These are phyloP conservation scores for Voacanga thouarsii DNA, from an alignment of 257 asterid species.

Conservation along the genomic window DNA sequence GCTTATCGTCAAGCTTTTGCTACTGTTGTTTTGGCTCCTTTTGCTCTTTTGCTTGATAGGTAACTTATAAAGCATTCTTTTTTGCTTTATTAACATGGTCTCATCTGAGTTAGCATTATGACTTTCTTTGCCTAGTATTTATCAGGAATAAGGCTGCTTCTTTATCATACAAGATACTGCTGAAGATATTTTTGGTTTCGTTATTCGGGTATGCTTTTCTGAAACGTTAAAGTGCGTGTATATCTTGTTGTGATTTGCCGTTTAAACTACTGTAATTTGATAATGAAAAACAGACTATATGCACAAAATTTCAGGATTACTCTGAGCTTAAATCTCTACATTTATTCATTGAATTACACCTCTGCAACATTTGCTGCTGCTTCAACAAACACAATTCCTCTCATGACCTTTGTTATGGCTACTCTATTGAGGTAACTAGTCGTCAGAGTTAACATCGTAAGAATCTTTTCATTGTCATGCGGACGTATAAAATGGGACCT, in stretches of 20 bases:
- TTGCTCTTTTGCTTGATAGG: slow-evolving; percentile 41
- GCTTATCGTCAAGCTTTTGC: slow-evolving; percentile 23
- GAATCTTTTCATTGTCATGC: neutral
- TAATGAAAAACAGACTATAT: neutral
- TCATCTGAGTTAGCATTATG: neutral
- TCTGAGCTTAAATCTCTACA: slow-evolving; percentile 38
- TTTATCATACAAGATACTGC: slow-evolving; percentile 28
- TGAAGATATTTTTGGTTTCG: slow-evolving; percentile 42
- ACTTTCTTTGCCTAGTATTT: neutral
- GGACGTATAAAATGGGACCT: no score
- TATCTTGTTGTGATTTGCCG: neutral
- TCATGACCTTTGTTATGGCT: slow-evolving; percentile 47
- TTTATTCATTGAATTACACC: slow-evolving; percentile 30
- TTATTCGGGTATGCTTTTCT: slow-evolving; percentile 38
- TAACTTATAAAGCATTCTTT: neutral
- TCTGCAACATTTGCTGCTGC: slow-evolving; percentile 63
- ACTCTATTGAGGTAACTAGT: slow-evolving; percentile 37
- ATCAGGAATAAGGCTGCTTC: slow-evolving; percentile 36
- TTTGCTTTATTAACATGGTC: neutral
- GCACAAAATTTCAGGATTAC: slow-evolving; percentile 33
- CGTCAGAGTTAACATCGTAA: no score
- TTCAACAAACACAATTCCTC: slow-evolving; percentile 39
- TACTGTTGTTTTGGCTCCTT: slow-evolving; percentile 41
- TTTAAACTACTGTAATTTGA: neutral
- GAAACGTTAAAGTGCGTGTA: neutral